Evolutionary conservation across 1,284 basidiomycete genomes (phyloP).

Genomic region (Grifola frondosa): DNA sequence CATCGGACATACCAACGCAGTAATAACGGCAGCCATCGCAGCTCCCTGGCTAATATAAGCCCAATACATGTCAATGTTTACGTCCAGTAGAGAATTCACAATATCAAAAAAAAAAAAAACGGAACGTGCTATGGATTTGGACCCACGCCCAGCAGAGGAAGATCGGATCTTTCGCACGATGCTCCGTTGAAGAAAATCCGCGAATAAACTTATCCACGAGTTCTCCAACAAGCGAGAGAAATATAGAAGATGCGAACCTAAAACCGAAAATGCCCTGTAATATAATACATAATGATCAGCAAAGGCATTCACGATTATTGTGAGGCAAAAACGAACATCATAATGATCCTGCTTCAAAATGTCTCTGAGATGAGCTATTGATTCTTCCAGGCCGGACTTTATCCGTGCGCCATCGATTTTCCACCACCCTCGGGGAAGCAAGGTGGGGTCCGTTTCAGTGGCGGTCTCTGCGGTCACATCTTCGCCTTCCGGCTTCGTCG

Average conservation of each 20-base stretch:
- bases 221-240: no score
- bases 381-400: slow-evolving; percentile 63
- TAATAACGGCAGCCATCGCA: slow-evolving; percentile 72
- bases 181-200: no score
- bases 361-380: slow-evolving; percentile 45
- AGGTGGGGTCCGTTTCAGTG: slow-evolving; percentile 54
- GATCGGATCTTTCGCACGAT: no score
- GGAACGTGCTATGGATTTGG: background rate
- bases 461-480: slow-evolving; percentile 59
- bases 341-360: slow-evolving; percentile 52
- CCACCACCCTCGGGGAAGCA: slow-evolving; percentile 84
- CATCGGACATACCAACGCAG: slow-evolving; percentile 62
- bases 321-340: slow-evolving; percentile 42
- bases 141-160: no score
- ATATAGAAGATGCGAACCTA: slow-evolving; percentile 41
- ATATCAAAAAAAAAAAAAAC: no score
- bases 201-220: no score
- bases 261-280: slow-evolving; percentile 81
- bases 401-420: slow-evolving; percentile 50
- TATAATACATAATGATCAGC: background rate
- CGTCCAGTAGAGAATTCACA: no score
- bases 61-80: slow-evolving; percentile 4
- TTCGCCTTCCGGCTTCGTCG: slow-evolving; percentile 26
- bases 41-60: slow-evolving; percentile 69
- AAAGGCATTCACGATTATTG: background rate